Evolutionary conservation across 108 stramenopile species (phyloP).

Genomic region (Cyclostephanos tholiformis): DNA sequence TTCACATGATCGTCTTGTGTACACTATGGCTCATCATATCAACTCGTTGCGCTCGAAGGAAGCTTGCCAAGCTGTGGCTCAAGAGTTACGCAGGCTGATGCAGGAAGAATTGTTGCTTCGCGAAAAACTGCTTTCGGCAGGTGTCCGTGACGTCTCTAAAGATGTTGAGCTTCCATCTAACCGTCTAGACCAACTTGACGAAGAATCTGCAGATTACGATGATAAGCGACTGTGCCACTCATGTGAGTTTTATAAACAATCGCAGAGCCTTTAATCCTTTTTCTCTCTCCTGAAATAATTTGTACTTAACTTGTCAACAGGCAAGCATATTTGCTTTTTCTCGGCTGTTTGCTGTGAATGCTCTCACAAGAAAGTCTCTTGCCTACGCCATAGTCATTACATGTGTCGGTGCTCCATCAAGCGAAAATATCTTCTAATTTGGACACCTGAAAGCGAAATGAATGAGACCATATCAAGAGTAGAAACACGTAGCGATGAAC

Average conservation of each 20-base stretch:
- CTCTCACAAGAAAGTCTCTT: constrained; percentile 81
- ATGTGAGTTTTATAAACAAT: constrained; percentile 40
- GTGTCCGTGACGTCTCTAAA: constrained; percentile 81
- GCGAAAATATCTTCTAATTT: constrained; percentile 77
- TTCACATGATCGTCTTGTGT: constrained; percentile 90
- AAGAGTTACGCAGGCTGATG: constrained; percentile 75
- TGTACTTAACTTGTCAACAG: not conserved
- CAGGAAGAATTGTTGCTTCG: constrained; percentile 72
- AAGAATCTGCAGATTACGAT: constrained; percentile 88
- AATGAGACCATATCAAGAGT: constrained; percentile 59
- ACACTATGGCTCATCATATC: constrained; percentile 87
- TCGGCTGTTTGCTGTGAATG: constrained; percentile 95
- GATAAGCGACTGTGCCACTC: constrained; percentile 89
- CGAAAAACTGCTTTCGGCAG: constrained; percentile 57
- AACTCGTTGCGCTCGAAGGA: constrained; percentile 64
- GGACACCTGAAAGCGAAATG: constrained; percentile 74
- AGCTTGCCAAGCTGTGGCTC: constrained; percentile 60
- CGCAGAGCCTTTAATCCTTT: not conserved
- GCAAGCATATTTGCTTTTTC: constrained; percentile 91
- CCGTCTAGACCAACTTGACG: constrained; percentile 79
- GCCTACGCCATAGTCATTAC: constrained; percentile 86
- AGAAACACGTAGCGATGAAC: constrained; percentile 48
- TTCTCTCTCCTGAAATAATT: not conserved
- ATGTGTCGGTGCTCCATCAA: constrained; percentile 83
- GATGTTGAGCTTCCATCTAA: constrained; percentile 71